Conservation (phyloP, 139 green algal species). For the Spirogloea muscicola region DNA sequence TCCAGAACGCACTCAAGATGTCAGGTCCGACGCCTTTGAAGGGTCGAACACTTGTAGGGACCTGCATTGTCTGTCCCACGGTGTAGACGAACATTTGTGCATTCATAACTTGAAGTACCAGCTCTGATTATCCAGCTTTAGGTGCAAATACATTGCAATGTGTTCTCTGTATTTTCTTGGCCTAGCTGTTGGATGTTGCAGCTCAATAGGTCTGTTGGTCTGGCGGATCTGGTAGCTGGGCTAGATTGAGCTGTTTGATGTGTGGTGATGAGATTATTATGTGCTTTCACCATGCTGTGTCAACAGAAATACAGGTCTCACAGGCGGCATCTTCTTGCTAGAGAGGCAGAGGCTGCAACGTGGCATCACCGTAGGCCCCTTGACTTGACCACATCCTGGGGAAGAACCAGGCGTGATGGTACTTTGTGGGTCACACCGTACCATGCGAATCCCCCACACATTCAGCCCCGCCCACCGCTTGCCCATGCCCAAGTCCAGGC, state of each 20-base stretch:
- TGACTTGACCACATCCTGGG: constrained; percentile 7
- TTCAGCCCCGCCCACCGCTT: constrained; percentile 24
- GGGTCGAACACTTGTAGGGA: background rate
- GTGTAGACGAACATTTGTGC: background rate
- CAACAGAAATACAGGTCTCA: constrained; percentile 53
- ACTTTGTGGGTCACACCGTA: constrained; percentile 26
- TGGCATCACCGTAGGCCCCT: constrained; percentile 25
- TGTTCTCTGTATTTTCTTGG: background rate
- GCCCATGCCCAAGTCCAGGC: constrained; percentile 6
- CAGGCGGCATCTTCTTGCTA: constrained; percentile 20
- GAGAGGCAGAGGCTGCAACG: constrained; percentile 35
- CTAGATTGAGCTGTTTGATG: background rate
- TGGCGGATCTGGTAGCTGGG: background rate
- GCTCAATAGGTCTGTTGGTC: background rate
- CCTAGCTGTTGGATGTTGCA: background rate
- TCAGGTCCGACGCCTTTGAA: background rate
- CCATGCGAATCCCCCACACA: constrained; percentile 11
- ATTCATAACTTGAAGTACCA: background rate
- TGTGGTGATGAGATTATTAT: background rate
- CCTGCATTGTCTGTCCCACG: no score
- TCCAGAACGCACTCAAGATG: no score
- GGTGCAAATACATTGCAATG: background rate
- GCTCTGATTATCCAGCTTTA: background rate
- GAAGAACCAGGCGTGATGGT: constrained; percentile 16
- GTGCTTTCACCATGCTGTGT: constrained; percentile 4